phyloP scores from a whole-genome alignment of 371 early-diverging fungal species.

The Mortierella sp. region DNA sequence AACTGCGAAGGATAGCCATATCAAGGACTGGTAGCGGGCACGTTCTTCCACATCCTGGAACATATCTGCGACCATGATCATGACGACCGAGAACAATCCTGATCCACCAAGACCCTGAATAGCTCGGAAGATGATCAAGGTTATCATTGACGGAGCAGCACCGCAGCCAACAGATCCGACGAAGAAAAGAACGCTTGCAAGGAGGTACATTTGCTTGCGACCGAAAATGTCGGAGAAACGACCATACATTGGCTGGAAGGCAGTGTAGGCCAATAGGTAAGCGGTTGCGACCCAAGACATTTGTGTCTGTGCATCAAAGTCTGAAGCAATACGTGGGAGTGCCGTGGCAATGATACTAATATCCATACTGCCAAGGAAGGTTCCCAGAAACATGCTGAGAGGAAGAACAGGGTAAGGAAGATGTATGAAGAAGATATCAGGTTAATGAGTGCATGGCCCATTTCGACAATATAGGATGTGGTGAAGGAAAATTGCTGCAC shows the following conservation, averaged over 20 bases:
- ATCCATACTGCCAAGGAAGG: conserved; percentile 72
- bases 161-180: conserved; percentile 75
- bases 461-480: too few relatives aligned
- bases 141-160: conserved; percentile 64
- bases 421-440: background rate
- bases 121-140: conserved; percentile 75
- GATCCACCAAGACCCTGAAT: conserved; percentile 75
- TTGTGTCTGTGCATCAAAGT: conserved; percentile 44
- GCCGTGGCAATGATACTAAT: conserved; percentile 58
- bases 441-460: too few relatives aligned
- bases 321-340: conserved; percentile 52
- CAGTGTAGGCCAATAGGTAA: conserved; percentile 59
- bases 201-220: conserved; percentile 70
- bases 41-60: conserved; percentile 62
- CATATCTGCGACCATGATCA: conserved; percentile 70
- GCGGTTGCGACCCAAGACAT: conserved; percentile 61
- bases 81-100: conserved; percentile 60
- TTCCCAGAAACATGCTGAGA: conserved; percentile 47
- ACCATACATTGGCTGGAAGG: conserved; percentile 64
- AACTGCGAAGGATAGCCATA: conserved; percentile 59
- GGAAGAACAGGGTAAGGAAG: background rate
- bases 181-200: conserved; percentile 70
- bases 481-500: too few relatives aligned
- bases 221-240: conserved; percentile 80
- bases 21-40: conserved; percentile 65